Evolutionary conservation across 106 monocot species (phyloP).

Genomic region (Triglochin maritima): DNA sequence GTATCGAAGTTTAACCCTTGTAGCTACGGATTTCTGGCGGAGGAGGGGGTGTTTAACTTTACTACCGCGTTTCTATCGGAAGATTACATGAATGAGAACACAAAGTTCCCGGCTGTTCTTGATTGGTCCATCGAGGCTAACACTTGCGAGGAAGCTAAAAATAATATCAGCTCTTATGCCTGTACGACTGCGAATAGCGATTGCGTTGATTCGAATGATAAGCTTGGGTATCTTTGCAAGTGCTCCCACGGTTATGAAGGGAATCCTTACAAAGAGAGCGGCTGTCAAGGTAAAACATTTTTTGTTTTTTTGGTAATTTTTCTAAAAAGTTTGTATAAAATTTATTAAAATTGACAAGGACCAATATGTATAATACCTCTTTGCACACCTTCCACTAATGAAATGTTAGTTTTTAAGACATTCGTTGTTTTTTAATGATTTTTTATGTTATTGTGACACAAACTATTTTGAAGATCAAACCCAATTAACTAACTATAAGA

Average conservation of each 20-base stretch:
- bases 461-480: too few relatives aligned
- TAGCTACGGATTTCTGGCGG: constrained; percentile 29
- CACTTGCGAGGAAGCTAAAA: constrained; percentile 2
- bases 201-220: neutral
- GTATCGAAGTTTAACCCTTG: constrained; percentile 11
- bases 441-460: too few relatives aligned
- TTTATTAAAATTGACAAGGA: neutral
- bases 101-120: neutral
- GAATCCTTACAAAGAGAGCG: constrained; percentile 2
- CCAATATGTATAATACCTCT: too few relatives aligned
- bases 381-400: too few relatives aligned
- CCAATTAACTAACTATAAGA: too few relatives aligned
- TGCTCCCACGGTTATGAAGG: constrained; percentile 5
- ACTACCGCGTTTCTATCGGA: neutral
- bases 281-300: constrained; percentile 1
- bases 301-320: neutral
- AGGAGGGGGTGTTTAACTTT: constrained; percentile 12
- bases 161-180: neutral
- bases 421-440: too few relatives aligned
- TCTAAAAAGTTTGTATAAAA: neutral
- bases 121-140: constrained; percentile 3
- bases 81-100: neutral
- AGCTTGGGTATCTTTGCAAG: constrained; percentile 1
- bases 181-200: constrained; percentile 2
- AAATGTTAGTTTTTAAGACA: too few relatives aligned